Conservation (phyloP, 1,284 basidiomycete species). For the Malassezia sp. region DNA sequence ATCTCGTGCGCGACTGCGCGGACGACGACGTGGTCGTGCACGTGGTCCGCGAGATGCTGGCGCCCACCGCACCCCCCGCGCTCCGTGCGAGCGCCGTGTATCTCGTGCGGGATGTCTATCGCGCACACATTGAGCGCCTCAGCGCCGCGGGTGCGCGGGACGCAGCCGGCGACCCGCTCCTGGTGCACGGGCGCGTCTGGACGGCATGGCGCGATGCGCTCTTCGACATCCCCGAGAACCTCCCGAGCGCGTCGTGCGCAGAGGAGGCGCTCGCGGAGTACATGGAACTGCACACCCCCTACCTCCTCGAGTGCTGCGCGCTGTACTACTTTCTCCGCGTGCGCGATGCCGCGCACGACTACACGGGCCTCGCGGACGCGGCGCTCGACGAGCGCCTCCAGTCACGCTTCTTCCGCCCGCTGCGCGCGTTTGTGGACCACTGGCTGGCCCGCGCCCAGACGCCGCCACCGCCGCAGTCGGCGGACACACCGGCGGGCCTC, state of each 20-base stretch:
- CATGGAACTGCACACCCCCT: constrained; percentile 4
- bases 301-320: constrained; percentile 13
- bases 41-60: constrained; percentile 8
- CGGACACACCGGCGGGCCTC: no score
- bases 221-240: constrained; percentile 4
- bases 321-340: constrained; percentile 12
- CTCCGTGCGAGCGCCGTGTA: constrained; percentile 8
- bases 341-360: constrained; percentile 8
- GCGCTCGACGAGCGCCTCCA: constrained; percentile 1
- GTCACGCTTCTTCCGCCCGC: constrained; percentile 7
- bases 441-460: no score
- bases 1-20: constrained; percentile 8
- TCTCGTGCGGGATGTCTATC: constrained; percentile 8
- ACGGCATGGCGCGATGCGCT: constrained; percentile 1
- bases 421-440: background rate
- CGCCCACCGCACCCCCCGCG: background rate
- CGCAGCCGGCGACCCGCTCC: background rate
- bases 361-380: constrained; percentile 5
- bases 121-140: background rate
- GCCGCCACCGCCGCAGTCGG: no score
- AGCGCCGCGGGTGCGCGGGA: background rate
- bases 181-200: constrained; percentile 11
- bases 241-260: background rate
- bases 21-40: background rate
- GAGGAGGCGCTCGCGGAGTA: background rate